Percentiles rank a stretch among this genome's conserved stretches.
These are phyloP conservation scores for Ambrosia hybrid DNA, from an alignment of 140 eudicot genomes.

Conservation along the genomic window DNA sequence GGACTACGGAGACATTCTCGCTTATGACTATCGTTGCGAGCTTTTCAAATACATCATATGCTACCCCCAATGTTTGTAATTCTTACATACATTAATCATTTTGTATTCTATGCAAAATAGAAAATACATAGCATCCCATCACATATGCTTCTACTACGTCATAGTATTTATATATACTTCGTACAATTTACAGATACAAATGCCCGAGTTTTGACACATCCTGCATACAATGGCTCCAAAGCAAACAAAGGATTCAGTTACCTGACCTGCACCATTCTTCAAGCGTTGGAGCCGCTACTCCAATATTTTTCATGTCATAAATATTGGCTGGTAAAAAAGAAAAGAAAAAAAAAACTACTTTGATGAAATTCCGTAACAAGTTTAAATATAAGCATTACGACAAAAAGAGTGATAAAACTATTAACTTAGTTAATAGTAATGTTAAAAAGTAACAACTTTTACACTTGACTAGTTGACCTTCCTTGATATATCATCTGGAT, in stretches of 20 bases:
- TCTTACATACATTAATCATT: too few relatives aligned
- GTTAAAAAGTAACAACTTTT: not conserved
- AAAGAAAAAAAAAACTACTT: not conserved
- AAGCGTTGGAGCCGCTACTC: slow-evolving; percentile 65
- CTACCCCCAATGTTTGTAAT: too few relatives aligned
- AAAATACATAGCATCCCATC: too few relatives aligned
- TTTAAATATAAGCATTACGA: not conserved
- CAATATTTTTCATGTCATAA: slow-evolving; percentile 70
- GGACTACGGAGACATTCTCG: too few relatives aligned
- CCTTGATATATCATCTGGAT: slow-evolving; percentile 1
- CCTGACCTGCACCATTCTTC: slow-evolving; percentile 51
- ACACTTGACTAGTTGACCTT: not conserved
- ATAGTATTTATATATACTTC: too few relatives aligned
- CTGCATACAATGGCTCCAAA: not conserved
- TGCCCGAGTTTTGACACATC: not conserved
- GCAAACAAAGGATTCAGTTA: not conserved
- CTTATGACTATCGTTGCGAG: too few relatives aligned
- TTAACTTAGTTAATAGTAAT: not conserved
- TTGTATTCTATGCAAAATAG: too few relatives aligned
- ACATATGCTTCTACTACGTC: not conserved
- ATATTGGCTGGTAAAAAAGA: slow-evolving; percentile 35
- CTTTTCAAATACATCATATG: too few relatives aligned
- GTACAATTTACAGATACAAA: not conserved
- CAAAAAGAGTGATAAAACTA: not conserved
- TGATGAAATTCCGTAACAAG: not conserved